Base-by-base conservation (phyloP, 2,329 filamentous ascomycete species). In the Escovopsis weberi region DNA sequence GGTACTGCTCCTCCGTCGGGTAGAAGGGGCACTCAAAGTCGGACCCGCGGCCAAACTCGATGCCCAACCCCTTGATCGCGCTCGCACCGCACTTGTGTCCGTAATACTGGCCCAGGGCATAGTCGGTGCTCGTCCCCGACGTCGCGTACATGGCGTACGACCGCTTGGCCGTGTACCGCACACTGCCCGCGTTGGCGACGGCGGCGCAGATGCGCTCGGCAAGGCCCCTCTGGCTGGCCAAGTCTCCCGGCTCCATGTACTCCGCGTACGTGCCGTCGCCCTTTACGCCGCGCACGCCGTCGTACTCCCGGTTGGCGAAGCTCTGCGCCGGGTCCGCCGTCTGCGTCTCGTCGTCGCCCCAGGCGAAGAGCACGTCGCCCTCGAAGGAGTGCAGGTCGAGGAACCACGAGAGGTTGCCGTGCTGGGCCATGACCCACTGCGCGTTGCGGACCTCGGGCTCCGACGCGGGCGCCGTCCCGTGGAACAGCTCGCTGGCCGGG, bases 361-460 rank as follows among this genome's bases (percentile, higher is more conserved):
- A 78, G 43, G 61, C 65, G 56, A 75, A 76, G 12, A 78, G 56
- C 15, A 78, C 59, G 30, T 67, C 46, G 2, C 69, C 70, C 0
- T 64, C 61, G 26, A 63, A 69, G 1, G 72, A 74, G 61, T 78
- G 74, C 37, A 78, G 61, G 48, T 78, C 74, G 45, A 76, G 58
- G 53, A 74, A 74, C 72, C 72, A 78, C 26, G 67, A 62, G 38
- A 78, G 57, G 37, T 65, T 65, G 39, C 60, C 55, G 55, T 68
- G 70, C 26, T 63, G 60, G 48, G 70, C 64, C 52, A 75, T 59
- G 7, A 73, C 55, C 58, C 68, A 74, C 45, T 66, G 68, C 44
- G 75, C 63, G 51, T 67, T 72, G 54, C 68, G 61, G 2, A 72
- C 69, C 59, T 78, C 74, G 0, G 73, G 60, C 58, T 78, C 74